Evolutionary conservation across 2,329 filamentous ascomycete species (phyloP), one percentile per base, ranked within the genome.

Genomic region (Paraphoma sp.): DNA sequence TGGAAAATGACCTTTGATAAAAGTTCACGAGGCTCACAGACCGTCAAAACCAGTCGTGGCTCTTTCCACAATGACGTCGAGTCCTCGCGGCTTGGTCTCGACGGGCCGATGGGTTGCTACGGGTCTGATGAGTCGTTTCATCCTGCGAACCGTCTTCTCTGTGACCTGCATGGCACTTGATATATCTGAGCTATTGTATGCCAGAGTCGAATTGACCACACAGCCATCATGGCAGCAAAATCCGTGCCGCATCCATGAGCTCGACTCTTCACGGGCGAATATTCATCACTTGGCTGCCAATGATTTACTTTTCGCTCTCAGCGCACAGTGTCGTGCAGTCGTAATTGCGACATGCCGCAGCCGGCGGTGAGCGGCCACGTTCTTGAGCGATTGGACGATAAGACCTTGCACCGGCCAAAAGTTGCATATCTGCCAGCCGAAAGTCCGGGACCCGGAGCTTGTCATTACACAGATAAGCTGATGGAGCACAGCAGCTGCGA

Each of bases 281-380:
- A 53, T 42, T 33, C 36, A 40, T 23, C 28, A 44, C 36, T 54
- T 57, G 54, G 53, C 56, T 53, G 53, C 42, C 51, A 59, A 51
- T 48, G 30, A 40, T 45, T 42, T 38, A 41, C 48, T 48, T 31
- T 56, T 29, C 47, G 51, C 50, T 53, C 48, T 42, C 50, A 57
- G 54, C 52, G 45, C 45, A 44, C 46, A 47, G 53, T 54, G 48
- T 49, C n/a, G 54, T 60, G 57, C 54, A 58, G 59, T 56, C 43
- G 48, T 46, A 58, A 53, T 54, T 53, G 56, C 54, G 51, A 54
- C 45, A 57, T 50, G 60, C 56, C 53, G 61, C 56, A 58, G 53
- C 49, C 54, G 60, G 71, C 65, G 68, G 65, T 72, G 71, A 68
- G 68, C 54, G 70, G 51, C 69, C 73, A 76, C 73, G 73, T 76